Evolutionary conservation across 2,329 filamentous ascomycete genomes (phyloP), one percentile per base, ranked within the genome.

Genomic region (Aspergillus caelatus): DNA sequence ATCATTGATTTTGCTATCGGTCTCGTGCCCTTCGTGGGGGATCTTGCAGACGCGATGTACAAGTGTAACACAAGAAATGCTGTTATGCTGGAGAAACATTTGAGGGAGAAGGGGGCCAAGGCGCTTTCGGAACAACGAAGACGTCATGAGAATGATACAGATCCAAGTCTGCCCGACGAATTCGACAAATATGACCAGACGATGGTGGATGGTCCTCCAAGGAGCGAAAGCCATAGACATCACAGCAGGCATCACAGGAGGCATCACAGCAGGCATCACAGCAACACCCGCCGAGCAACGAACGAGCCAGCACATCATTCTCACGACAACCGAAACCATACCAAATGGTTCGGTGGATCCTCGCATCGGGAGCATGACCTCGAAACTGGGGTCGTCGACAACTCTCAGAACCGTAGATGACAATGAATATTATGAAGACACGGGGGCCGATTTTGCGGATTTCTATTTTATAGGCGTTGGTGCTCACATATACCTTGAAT

Each of bases 1-100:
- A 71, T 81, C 16, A 67, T 85, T 26, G 82, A 81, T 62, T 81
- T 82, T 58, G 41, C 82, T 52, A 75, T 86, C 58, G 82, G 83
- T 45, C 74, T 86, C 32, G 75, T 85, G 34, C 84, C 84, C 23
- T 81, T 85, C 63, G 65, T 84, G 16, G 83, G 82, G 53, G 81
- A 84, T 63, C 45, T 82, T 62, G 79, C 77, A 48, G 81, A 82
- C 70, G 81, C 80, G 1, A 65, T 81, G 28, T 83, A 80, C 68
- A 82, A 82, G 65, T 80, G 78, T 72, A 84, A 84, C 68, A 82
- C 81, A 14, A 74, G 77, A 62, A 84, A 82, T 66, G 80, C 80
- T 4, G 69, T 81, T 21, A 67, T 82, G 52, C 72, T 84, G 11
- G 81, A 84, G 57, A 76, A 77, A 50, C 71, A 81, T 63, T 68